Evolutionary conservation across 495 filamentous ascomycete genomes (phyloP).

Genomic region (Tetracladium marchalianum): DNA sequence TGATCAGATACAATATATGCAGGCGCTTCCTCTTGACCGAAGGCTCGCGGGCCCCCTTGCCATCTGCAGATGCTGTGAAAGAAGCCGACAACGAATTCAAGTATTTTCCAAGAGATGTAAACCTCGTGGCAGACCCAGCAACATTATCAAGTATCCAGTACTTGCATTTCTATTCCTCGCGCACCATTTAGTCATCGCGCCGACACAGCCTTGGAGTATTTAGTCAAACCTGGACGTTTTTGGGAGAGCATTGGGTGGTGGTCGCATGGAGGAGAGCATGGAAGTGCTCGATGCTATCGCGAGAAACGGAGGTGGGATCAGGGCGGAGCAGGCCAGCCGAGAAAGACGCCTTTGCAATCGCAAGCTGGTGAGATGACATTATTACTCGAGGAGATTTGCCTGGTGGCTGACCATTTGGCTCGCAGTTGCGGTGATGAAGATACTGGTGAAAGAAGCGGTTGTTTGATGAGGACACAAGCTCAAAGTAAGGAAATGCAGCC

Average conservation of each 20-base stretch:
- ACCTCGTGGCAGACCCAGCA: slow-evolving; percentile 55
- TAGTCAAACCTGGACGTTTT: slow-evolving; percentile 93
- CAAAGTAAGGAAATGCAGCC: too few species aligned
- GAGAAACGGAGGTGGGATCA: slow-evolving; percentile 59
- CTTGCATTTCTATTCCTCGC: slow-evolving; percentile 66
- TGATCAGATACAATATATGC: slow-evolving; percentile 73
- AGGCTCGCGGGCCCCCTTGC: slow-evolving; percentile 26
- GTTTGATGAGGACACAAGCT: too few species aligned
- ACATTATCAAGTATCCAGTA: slow-evolving; percentile 70
- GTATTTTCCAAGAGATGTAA: slow-evolving; percentile 64
- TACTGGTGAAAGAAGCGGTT: too few species aligned
- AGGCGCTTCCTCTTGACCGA: slow-evolving; percentile 62
- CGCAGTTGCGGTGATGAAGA: too few species aligned
- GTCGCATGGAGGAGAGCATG: slow-evolving; percentile 56
- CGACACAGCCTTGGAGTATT: slow-evolving; percentile 40
- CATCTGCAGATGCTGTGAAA: slow-evolving; percentile 25
- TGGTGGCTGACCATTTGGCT: not conserved
- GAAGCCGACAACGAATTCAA: slow-evolving; percentile 57
- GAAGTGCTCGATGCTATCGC: slow-evolving; percentile 64
- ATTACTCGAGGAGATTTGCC: not conserved
- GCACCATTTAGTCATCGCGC: slow-evolving; percentile 46
- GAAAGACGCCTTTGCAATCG: slow-evolving; percentile 74
- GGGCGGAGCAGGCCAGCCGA: slow-evolving; percentile 64
- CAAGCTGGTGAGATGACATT: slow-evolving; percentile 68
- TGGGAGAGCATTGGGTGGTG: slow-evolving; percentile 63